Conservation (phyloP, 2,329 filamentous ascomycete species). For the Phialophora macrospora region DNA sequence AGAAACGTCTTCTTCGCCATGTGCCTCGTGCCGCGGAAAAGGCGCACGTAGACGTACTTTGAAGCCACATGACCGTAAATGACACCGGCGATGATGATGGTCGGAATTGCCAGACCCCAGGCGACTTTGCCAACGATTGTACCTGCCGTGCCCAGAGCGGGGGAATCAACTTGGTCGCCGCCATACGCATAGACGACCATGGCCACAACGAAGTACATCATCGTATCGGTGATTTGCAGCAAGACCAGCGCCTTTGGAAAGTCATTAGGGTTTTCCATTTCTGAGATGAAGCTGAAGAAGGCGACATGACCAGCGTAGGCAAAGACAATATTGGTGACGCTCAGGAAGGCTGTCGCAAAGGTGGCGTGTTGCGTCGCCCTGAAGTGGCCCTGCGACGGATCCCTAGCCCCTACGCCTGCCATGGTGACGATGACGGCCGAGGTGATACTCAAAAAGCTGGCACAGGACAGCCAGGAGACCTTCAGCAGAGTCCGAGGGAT, state of each 20-base stretch:
- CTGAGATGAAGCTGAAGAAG: conserved; percentile 69
- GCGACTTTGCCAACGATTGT: conserved; percentile 64
- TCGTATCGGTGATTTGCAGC: conserved; percentile 63
- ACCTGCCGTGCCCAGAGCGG: conserved; percentile 68
- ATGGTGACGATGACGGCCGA: conserved; percentile 69
- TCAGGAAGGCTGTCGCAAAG: conserved; percentile 63
- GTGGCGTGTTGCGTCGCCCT: conserved; percentile 49
- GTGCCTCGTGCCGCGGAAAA: conserved; percentile 65
- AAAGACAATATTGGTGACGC: conserved; percentile 71
- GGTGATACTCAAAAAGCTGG: conserved; percentile 68
- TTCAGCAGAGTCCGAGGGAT: conserved; percentile 67
- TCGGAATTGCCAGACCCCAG: conserved; percentile 71
- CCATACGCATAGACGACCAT: conserved; percentile 71
- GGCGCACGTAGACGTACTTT: conserved; percentile 68
- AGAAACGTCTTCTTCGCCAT: conserved; percentile 57
- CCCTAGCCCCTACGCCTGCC: conserved; percentile 64
- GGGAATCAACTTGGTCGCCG: conserved; percentile 65
- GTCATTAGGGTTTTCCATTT: conserved; percentile 65
- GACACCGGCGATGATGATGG: conserved; percentile 72
- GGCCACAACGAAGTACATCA: conserved; percentile 68
- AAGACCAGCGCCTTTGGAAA: conserved; percentile 67
- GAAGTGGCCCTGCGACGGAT: conserved; percentile 56
- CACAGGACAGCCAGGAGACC: conserved; percentile 66
- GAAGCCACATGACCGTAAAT: conserved; percentile 70
- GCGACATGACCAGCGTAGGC: conserved; percentile 72